Base-by-base conservation (phyloP, 2,329 filamentous ascomycete species). In the Aspergillus fijiensis region DNA sequence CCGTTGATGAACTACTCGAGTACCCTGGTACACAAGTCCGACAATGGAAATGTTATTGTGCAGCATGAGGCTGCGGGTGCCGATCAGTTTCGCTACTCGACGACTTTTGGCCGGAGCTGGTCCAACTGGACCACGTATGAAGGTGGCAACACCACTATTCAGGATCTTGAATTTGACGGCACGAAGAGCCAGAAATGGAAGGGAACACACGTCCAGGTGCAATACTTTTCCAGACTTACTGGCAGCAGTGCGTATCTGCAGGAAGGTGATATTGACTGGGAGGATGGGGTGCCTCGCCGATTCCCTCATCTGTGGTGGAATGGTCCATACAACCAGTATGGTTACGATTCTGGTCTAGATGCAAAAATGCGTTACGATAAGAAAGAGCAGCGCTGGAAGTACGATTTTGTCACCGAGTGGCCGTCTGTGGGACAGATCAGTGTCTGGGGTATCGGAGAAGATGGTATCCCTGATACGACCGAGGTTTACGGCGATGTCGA, bases 381-480 rank as follows among this genome's bases (percentile, higher is more conserved):
- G 2, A 71, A 74, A 19, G 77, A 84, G 49, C 76, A 78, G n/a
- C 72, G 74, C 2, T 89, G 87, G 87, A 74, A 78, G 23, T 84
- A 83, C 64, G 79, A 85, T 62, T 85, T 87, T 61, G 84, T 87
- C 79, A 78, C 80, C 4, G 86, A 89, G 68, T 89, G 86, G 85
- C 87, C 87, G 5, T 80, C 82, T 2, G 73, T 81, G 49, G 81
- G 85, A 58, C 85, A 88, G 67, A 72, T 88, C 58, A 89, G 87
- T 64, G 79, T 87, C 9, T 89, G 87, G 86, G 86, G 86, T 52
- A 84, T 87, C 67, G 86, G 87, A 66, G 80, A 81, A 0, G 81
- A 87, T 70, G 84, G 85, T 35, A 75, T 82, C 64, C 85, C 86
- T 0, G 86, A 89, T 70, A 79, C 84, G 60, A 82, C 81, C 3